Evolutionary conservation across 192 early-diverging fungal species (phyloP).

Genomic region (Backusella macrospora): DNA sequence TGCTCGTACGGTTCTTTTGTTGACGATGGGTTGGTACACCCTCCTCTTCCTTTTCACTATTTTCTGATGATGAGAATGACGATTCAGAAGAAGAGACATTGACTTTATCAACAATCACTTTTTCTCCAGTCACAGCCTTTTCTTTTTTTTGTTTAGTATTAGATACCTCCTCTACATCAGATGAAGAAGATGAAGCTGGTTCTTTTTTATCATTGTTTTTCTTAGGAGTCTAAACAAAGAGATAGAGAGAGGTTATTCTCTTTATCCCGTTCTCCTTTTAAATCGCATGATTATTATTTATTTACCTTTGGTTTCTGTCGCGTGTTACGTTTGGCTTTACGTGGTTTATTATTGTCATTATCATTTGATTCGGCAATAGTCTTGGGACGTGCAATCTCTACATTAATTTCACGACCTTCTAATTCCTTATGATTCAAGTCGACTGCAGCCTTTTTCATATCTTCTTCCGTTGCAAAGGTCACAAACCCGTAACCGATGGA

Average conservation of each 20-base stretch:
- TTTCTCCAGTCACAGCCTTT: not conserved
- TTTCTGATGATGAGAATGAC: not conserved
- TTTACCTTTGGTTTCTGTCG: conserved; percentile 37
- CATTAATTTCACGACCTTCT: conserved; percentile 87
- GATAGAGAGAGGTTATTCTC: not conserved
- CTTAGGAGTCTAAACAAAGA: not conserved
- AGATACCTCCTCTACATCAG: not conserved
- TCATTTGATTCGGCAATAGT: conserved; percentile 7
- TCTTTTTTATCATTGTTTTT: not conserved
- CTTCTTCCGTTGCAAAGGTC: conserved; percentile 71
- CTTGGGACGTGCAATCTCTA: conserved; percentile 82
- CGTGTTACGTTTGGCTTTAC: conserved; percentile 21
- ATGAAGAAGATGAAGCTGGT: not conserved
- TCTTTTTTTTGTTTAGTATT: too few relatives aligned
- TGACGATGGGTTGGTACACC: not conserved
- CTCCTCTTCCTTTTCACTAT: not conserved
- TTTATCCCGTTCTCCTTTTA: not conserved
- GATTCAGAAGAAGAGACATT: not conserved
- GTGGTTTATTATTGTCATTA: conserved; percentile 15
- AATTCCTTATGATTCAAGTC: conserved; percentile 82
- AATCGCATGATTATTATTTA: not conserved
- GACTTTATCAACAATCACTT: not conserved
- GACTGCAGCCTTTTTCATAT: conserved; percentile 72
- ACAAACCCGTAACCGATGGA: conserved; percentile 97
- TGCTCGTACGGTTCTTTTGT: conserved; percentile 26